phyloP scores from a whole-genome alignment of 2,329 filamentous ascomycete genomes.

The Colletotrichum destructivum region DNA sequence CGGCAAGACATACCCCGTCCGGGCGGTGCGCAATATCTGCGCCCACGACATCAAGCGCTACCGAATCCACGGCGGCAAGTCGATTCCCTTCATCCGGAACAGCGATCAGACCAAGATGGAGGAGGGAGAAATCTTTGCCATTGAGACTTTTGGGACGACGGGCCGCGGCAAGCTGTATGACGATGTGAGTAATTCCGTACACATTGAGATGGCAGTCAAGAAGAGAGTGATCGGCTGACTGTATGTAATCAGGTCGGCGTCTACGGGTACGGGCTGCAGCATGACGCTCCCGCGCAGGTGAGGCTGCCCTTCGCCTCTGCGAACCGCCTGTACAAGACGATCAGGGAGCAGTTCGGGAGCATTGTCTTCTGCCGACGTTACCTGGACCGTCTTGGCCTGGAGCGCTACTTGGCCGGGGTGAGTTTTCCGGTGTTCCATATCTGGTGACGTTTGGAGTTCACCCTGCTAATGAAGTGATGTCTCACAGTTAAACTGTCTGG shows the following conservation, averaged over 20 bases:
- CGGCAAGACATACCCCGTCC: constrained; percentile 84
- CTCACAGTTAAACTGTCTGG: constrained; percentile 68
- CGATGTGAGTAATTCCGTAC: constrained; percentile 70
- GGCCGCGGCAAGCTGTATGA: constrained; percentile 90
- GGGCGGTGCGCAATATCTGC: constrained; percentile 88
- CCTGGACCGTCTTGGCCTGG: constrained; percentile 73
- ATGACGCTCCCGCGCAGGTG: constrained; percentile 53
- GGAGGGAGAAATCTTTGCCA: constrained; percentile 94
- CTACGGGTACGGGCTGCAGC: constrained; percentile 66
- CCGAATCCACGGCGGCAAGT: constrained; percentile 93
- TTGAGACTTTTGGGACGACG: constrained; percentile 96
- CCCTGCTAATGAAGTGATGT: constrained; percentile 37
- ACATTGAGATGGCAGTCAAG: neutral
- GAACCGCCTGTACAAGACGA: constrained; percentile 69
- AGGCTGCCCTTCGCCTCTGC: constrained; percentile 65
- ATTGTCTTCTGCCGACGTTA: constrained; percentile 75
- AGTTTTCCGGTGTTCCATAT: constrained; percentile 43
- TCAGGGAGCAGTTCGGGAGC: constrained; percentile 74
- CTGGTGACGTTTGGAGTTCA: neutral
- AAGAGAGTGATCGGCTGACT: constrained; percentile 6
- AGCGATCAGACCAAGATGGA: constrained; percentile 96
- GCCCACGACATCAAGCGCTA: constrained; percentile 93
- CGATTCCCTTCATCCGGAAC: constrained; percentile 92
- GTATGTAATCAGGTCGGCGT: constrained; percentile 57
- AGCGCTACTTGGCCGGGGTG: constrained; percentile 72